Percentiles rank a stretch among this genome's conserved stretches.
Evolutionary conservation across 148 eudicot species (phyloP).

Genomic region (Simmondsia chinensis): DNA sequence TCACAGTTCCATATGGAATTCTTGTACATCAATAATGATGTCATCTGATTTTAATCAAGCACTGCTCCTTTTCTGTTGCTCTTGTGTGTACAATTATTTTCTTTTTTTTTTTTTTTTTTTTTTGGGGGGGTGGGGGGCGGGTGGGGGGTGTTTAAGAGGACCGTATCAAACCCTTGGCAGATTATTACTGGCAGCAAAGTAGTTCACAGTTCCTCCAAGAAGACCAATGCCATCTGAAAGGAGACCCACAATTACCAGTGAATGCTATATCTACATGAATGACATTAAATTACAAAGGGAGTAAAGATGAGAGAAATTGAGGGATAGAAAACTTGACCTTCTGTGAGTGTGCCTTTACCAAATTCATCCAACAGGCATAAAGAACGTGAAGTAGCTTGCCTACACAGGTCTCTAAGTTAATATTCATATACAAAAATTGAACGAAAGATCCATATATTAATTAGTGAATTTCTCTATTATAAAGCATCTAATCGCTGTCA

Average conservation of each 20-base stretch:
- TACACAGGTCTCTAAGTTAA: constrained; percentile 6
- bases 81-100: neutral
- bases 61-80: too few relatives aligned
- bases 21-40: too few relatives aligned
- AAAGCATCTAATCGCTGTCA: too few relatives aligned
- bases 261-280: too few relatives aligned
- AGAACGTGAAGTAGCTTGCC: constrained; percentile 83
- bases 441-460: neutral
- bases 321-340: constrained; percentile 38
- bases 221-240: constrained; percentile 96
- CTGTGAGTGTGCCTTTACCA: constrained; percentile 97
- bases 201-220: constrained; percentile 81
- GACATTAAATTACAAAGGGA: neutral
- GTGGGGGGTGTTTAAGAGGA: neutral
- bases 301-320: neutral
- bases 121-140: neutral
- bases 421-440: neutral
- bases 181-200: constrained; percentile 54
- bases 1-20: too few relatives aligned
- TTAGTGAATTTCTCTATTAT: neutral
- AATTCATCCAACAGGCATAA: constrained; percentile 93
- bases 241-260: constrained; percentile 9
- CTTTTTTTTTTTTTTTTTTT: neutral
- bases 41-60: too few relatives aligned
- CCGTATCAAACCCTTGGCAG: constrained; percentile 84